Percentiles rank a stretch among this genome's conserved stretches.
phyloP scores from a whole-genome alignment of 164 flowering plant genomes.

The Paratinospora sagittata region DNA sequence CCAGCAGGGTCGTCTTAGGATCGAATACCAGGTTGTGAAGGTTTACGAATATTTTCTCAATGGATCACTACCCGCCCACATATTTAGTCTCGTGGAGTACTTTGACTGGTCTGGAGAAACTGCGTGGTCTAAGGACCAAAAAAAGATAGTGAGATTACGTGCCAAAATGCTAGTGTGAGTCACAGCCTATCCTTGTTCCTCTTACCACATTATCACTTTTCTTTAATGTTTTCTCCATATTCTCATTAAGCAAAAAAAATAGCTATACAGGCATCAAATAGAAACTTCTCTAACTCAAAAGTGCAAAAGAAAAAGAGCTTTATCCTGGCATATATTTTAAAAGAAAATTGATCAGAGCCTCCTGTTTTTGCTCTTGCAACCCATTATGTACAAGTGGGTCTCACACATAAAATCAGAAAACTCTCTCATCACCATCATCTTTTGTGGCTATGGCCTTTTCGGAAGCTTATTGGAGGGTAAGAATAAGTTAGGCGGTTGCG shows the following conservation, averaged over 20 bases:
- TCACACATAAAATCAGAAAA: too few species aligned
- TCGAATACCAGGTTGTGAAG: too few species aligned
- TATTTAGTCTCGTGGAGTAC: too few species aligned
- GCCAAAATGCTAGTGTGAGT: neutral
- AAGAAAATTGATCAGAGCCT: neutral
- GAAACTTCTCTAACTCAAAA: slow-evolving; percentile 6
- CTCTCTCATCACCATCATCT: too few species aligned
- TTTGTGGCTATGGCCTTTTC: neutral
- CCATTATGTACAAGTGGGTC: too few species aligned
- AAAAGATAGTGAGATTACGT: neutral
- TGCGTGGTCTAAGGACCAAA: too few species aligned
- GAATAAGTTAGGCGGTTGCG: neutral
- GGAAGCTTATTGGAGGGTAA: neutral
- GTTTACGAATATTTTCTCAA: too few species aligned
- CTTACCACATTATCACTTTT: neutral
- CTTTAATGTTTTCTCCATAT: neutral
- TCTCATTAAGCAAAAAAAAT: neutral
- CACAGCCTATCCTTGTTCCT: neutral
- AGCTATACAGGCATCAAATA: slow-evolving; percentile 2
- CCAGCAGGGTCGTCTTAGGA: too few species aligned
- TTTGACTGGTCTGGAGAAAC: too few species aligned
- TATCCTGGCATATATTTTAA: neutral
- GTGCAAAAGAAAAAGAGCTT: slow-evolving; percentile 7
- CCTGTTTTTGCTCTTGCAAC: too few species aligned
- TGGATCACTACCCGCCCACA: too few species aligned